phyloP scores from a whole-genome alignment of 129 eudicot species.

The Arctium lappa region DNA sequence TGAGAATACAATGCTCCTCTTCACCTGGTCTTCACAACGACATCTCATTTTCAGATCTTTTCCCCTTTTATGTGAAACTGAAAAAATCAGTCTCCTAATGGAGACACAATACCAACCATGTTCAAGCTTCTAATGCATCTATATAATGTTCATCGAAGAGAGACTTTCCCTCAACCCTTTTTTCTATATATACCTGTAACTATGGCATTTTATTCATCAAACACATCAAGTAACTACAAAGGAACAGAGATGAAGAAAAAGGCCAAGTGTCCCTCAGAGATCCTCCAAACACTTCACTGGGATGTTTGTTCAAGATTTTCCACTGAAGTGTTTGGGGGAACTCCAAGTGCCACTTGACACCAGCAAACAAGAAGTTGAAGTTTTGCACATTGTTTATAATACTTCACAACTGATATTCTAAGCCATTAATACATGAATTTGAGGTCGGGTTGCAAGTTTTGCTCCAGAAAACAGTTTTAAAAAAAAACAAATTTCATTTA shows the following conservation, averaged over 20 bases:
- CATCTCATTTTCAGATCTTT: not conserved
- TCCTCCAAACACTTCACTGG: slow-evolving; percentile 25
- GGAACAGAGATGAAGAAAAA: not conserved
- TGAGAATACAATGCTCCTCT: slow-evolving; percentile 3
- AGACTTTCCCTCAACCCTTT: not conserved
- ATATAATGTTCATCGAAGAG: not conserved
- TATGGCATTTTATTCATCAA: not conserved
- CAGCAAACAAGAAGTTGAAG: not conserved
- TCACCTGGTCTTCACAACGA: slow-evolving; percentile 10
- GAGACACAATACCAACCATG: slow-evolving; percentile 22
- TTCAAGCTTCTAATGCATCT: slow-evolving; percentile 6
- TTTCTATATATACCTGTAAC: not conserved
- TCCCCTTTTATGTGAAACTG: not conserved
- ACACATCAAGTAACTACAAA: too few relatives aligned
- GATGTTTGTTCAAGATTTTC: not conserved
- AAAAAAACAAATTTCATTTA: too few relatives aligned
- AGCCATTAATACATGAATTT: not conserved
- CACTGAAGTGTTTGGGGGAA: slow-evolving; percentile 32
- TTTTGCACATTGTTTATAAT: not conserved
- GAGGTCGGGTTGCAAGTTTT: not conserved
- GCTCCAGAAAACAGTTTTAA: too few relatives aligned
- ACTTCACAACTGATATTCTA: not conserved
- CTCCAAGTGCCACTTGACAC: slow-evolving; percentile 18
- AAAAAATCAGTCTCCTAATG: not conserved
- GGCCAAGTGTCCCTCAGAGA: slow-evolving; percentile 17